These are phyloP conservation scores for Diaporthe sp. DNA, from an alignment of 2,329 filamentous ascomycete genomes.

Conservation along the genomic window DNA sequence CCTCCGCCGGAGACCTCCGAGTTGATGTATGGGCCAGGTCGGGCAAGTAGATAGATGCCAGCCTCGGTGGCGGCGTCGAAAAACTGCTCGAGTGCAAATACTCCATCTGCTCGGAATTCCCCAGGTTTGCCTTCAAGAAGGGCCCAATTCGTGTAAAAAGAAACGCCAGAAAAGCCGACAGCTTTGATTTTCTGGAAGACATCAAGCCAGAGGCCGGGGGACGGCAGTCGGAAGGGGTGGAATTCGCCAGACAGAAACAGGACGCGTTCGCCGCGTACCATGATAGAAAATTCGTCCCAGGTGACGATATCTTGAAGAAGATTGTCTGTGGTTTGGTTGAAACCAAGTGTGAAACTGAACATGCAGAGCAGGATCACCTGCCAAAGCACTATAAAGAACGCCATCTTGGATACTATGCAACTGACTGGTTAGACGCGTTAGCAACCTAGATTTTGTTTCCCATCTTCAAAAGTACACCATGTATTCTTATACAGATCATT, in stretches of 20 bases:
- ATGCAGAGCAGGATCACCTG: not conserved
- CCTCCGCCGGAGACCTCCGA: constrained; percentile 77
- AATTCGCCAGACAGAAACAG: constrained; percentile 77
- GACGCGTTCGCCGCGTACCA: constrained; percentile 73
- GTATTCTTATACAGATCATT: not conserved
- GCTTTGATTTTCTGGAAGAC: constrained; percentile 81
- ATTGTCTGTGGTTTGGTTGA: not conserved
- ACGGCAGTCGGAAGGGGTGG: constrained; percentile 66
- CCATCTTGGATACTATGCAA: not conserved
- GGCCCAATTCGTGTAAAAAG: constrained; percentile 80
- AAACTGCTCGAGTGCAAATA: constrained; percentile 77
- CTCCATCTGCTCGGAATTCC: constrained; percentile 72
- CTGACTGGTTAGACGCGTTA: not conserved
- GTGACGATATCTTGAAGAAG: constrained; percentile 56
- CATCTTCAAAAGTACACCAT: not conserved
- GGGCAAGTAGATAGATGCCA: constrained; percentile 77
- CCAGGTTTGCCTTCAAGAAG: constrained; percentile 77
- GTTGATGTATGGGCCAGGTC: constrained; percentile 32
- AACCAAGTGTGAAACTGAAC: not conserved
- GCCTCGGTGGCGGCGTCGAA: constrained; percentile 75
- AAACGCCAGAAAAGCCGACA: constrained; percentile 77
- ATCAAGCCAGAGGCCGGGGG: constrained; percentile 66
- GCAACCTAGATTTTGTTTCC: not conserved
- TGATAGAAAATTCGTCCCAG: constrained; percentile 76
- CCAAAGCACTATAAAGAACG: not conserved